Conservation (phyloP, 345 rosid genomes). For the Salix suchowensis region DNA sequence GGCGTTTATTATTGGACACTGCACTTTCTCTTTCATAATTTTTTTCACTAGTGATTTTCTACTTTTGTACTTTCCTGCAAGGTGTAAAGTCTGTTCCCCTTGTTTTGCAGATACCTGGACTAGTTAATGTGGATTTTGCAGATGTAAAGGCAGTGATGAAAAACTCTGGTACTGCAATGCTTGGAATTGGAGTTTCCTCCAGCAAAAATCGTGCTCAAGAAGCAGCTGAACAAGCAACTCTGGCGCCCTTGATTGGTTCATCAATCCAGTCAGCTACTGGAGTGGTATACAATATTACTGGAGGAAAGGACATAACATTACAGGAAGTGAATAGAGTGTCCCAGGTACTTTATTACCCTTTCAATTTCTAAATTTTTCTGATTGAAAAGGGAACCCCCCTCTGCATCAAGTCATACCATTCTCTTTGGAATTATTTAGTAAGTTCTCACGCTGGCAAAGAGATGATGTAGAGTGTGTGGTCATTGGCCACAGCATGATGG, state of each 20-base stretch:
- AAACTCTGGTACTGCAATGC: slow-evolving; percentile 98
- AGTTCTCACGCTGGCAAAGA: too few relatives aligned
- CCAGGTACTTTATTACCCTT: slow-evolving; percentile 45
- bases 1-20: background rate
- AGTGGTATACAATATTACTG: slow-evolving; percentile 91
- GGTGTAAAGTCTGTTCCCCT: background rate
- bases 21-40: background rate
- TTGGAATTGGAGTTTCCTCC: slow-evolving; percentile 96
- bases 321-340: slow-evolving; percentile 97
- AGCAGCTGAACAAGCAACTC: slow-evolving; percentile 97
- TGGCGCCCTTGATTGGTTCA: slow-evolving; percentile 95
- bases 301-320: slow-evolving; percentile 93
- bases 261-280: slow-evolving; percentile 99
- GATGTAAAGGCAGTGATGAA: slow-evolving; percentile 98
- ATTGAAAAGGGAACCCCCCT: background rate
- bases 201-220: slow-evolving; percentile 99
- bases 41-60: background rate
- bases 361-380: background rate
- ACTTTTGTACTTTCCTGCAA: background rate
- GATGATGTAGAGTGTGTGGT: too few relatives aligned
- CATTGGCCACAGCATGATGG: too few relatives aligned
- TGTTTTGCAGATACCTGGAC: slow-evolving; percentile 77
- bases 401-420: background rate
- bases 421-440: background rate
- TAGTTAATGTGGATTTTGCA: slow-evolving; percentile 96